Conservation (phyloP, 2,329 filamentous ascomycete genomes). For the Sporothrix mexicana region DNA sequence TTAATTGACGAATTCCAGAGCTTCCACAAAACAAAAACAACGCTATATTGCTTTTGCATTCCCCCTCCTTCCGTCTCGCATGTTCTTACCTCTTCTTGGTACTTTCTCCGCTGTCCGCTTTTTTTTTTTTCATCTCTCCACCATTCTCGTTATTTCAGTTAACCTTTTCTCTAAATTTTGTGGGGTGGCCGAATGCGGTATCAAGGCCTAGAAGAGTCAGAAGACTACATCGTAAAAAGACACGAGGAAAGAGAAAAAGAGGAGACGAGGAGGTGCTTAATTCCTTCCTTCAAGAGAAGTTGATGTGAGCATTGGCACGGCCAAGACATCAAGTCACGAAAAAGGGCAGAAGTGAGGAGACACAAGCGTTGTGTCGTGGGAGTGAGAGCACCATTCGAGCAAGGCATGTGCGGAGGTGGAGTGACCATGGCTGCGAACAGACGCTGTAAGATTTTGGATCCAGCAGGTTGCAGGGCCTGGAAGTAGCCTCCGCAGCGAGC, state of each 20-base stretch:
- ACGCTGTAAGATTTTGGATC: not conserved
- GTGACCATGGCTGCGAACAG: not conserved
- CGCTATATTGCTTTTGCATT: constrained; percentile 4
- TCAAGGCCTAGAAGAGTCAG: not conserved
- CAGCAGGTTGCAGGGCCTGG: not conserved
- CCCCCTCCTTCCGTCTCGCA: not conserved
- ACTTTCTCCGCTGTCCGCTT: constrained; percentile 18
- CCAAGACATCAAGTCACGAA: no score
- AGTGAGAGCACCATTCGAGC: not conserved
- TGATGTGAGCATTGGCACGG: not conserved
- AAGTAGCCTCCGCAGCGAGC: no score
- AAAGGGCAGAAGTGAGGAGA: no score
- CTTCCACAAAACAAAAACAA: no score
- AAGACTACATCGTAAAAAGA: no score
- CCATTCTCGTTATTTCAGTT: not conserved
- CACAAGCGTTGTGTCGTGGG: no score
- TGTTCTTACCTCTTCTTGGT: constrained; percentile 5
- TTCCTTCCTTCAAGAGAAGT: not conserved
- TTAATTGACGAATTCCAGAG: not conserved
- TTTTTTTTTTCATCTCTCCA: constrained; percentile 3
- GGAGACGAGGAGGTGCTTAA: no score
- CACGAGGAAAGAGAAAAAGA: no score
- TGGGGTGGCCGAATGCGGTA: constrained; percentile 24
- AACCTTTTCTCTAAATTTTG: not conserved
- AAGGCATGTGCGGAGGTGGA: constrained; percentile 10